A percentile compares a stretch with the other conserved stretches of the same genome.
These are phyloP conservation scores for Gossypium davidsonii DNA, from an alignment of 441 rosid species.

Conservation along the genomic window DNA sequence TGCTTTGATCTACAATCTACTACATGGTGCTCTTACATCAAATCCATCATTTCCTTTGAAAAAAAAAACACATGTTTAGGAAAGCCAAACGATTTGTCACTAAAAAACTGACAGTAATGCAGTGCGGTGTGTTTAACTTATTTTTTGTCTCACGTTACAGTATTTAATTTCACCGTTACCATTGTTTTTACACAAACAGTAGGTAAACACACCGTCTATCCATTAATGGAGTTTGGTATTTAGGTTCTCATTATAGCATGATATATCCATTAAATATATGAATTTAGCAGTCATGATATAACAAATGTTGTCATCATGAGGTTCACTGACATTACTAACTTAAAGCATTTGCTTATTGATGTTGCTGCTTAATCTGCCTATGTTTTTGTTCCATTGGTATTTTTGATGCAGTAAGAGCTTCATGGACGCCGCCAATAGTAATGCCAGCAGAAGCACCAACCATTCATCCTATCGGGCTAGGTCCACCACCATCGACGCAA, in stretches of 20 bases:
- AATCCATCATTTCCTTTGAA: not conserved
- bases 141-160: too few relatives aligned
- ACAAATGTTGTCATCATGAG: not conserved
- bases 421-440: constrained; percentile 5
- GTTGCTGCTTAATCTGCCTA: not conserved
- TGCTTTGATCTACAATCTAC: not conserved
- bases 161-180: too few relatives aligned
- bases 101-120: not conserved
- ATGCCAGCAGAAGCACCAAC: not conserved
- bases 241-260: not conserved
- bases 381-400: constrained; percentile 9
- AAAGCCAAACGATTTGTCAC: not conserved
- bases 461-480: not conserved
- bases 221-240: not conserved
- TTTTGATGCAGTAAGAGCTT: constrained; percentile 14
- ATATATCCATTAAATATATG: not conserved
- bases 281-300: not conserved
- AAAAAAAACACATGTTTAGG: not conserved
- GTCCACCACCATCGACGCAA: constrained; percentile 2
- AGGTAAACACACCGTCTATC: too few relatives aligned
- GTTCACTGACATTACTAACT: not conserved
- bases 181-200: too few relatives aligned
- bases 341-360: not conserved
- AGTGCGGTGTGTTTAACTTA: too few relatives aligned
- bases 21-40: not conserved